phyloP scores from a whole-genome alignment of 1,284 basidiomycete species.

The Ceratobasidium sp. region DNA sequence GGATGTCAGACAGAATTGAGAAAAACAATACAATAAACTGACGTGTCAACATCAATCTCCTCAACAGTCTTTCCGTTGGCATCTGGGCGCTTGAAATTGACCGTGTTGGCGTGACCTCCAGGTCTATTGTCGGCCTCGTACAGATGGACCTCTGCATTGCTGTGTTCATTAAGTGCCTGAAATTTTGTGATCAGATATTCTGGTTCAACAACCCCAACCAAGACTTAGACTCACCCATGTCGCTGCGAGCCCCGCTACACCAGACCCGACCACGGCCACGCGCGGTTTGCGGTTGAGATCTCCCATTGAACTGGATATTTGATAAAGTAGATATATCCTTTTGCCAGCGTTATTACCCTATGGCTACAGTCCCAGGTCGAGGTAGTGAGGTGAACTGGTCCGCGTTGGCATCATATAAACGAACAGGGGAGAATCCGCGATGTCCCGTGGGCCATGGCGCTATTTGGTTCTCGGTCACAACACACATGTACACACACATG shows the following conservation, averaged over 20 bases:
- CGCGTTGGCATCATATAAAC: too few species aligned
- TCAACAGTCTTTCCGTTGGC: constrained; percentile 56
- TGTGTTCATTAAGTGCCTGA: constrained; percentile 80
- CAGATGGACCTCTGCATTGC: constrained; percentile 83
- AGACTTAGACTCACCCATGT: constrained; percentile 72
- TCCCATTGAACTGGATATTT: too few species aligned
- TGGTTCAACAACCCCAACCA: neutral
- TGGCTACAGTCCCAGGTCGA: too few species aligned
- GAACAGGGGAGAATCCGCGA: too few species aligned
- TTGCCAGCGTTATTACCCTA: neutral
- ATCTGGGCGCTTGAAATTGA: constrained; percentile 64
- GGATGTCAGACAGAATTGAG: neutral
- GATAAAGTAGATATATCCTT: neutral
- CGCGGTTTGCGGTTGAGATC: neutral
- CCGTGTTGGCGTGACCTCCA: constrained; percentile 87
- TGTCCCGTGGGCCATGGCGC: too few species aligned
- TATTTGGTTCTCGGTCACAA: too few species aligned
- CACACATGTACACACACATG: too few species aligned
- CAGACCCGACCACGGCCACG: constrained; percentile 83
- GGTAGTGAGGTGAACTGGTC: too few species aligned
- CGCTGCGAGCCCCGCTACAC: constrained; percentile 81
- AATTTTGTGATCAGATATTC: neutral
- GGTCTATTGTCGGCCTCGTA: constrained; percentile 78
- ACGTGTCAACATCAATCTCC: constrained; percentile 77
- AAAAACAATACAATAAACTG: constrained; percentile 55